Evolutionary conservation across 2,329 filamentous ascomycete species (phyloP).

Genomic region (Zalaria sp.): DNA sequence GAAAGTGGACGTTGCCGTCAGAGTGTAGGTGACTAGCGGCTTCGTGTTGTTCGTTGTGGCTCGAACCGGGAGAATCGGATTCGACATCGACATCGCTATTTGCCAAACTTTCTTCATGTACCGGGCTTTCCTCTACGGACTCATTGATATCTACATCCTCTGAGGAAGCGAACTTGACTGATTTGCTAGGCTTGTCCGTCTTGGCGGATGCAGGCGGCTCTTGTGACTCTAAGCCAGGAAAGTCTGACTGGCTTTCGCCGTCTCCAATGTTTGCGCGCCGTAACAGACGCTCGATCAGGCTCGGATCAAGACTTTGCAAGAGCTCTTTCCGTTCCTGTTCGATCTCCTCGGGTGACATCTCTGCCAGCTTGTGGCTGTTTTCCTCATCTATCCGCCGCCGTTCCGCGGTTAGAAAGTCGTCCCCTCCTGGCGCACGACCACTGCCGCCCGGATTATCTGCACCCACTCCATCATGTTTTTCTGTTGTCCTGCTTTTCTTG

Average conservation of each 20-base stretch:
- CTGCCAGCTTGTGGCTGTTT: slow-evolving; percentile 57
- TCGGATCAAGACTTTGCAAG: slow-evolving; percentile 61
- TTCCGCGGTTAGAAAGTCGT: slow-evolving; percentile 22
- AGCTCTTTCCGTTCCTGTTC: slow-evolving; percentile 67
- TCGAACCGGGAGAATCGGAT: neutral
- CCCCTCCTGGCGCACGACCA: neutral
- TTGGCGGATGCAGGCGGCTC: neutral
- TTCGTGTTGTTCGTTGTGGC: slow-evolving; percentile 1
- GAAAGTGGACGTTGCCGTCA: slow-evolving; percentile 42
- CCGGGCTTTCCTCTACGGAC: too few species aligned
- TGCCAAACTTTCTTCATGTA: slow-evolving; percentile 9
- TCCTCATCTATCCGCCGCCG: slow-evolving; percentile 65
- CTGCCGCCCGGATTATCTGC: neutral
- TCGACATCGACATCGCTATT: slow-evolving; percentile 5
- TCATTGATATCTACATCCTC: too few species aligned
- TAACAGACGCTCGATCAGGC: slow-evolving; percentile 62
- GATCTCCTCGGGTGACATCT: slow-evolving; percentile 74
- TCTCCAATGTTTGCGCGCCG: slow-evolving; percentile 65
- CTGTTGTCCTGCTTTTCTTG: slow-evolving; percentile 40
- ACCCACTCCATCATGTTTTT: neutral
- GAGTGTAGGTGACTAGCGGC: slow-evolving; percentile 4
- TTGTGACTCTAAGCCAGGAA: slow-evolving; percentile 8
- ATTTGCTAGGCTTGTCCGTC: slow-evolving; percentile 2
- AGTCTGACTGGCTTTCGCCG: slow-evolving; percentile 28
- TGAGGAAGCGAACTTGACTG: slow-evolving; percentile 3